phyloP scores from a whole-genome alignment of 192 early-diverging fungal genomes.

The Backusella psychrophila region DNA sequence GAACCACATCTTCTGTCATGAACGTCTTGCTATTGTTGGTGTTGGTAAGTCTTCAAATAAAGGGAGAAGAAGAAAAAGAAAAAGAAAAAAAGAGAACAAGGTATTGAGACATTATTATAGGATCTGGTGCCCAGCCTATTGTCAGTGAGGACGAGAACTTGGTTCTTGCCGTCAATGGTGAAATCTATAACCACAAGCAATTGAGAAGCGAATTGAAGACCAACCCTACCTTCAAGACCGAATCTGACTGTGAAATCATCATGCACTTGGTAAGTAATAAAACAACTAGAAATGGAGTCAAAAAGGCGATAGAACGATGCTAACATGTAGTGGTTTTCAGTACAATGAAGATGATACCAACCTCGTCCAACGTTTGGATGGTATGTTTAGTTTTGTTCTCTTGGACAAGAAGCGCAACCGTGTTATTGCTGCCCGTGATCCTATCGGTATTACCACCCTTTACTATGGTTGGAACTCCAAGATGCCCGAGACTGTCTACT shows the following conservation, averaged over 20 bases:
- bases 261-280: constrained; percentile 71
- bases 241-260: constrained; percentile 98
- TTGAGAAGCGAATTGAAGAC: constrained; percentile 75
- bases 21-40: constrained; percentile 97
- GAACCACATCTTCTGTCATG: constrained; percentile 92
- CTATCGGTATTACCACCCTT: constrained; percentile 96
- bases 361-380: constrained; percentile 84
- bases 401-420: constrained; percentile 80
- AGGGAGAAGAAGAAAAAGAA: too few relatives aligned
- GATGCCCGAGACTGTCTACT: constrained; percentile 86
- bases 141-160: constrained; percentile 86
- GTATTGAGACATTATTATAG: constrained; percentile 38
- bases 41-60: constrained; percentile 71
- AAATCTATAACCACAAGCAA: constrained; percentile 97
- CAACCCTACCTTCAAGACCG: constrained; percentile 82
- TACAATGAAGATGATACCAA: constrained; percentile 84
- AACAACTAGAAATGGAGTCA: neutral
- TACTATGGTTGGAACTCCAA: constrained; percentile 88
- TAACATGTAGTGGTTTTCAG: constrained; percentile 34
- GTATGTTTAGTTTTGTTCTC: constrained; percentile 95
- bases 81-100: too few relatives aligned
- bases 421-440: constrained; percentile 90
- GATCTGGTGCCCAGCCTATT: constrained; percentile 94
- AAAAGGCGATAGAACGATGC: neutral
- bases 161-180: constrained; percentile 93